Base-by-base conservation (phyloP, 768 basidiomycete genomes). In the Trametes punicea region DNA sequence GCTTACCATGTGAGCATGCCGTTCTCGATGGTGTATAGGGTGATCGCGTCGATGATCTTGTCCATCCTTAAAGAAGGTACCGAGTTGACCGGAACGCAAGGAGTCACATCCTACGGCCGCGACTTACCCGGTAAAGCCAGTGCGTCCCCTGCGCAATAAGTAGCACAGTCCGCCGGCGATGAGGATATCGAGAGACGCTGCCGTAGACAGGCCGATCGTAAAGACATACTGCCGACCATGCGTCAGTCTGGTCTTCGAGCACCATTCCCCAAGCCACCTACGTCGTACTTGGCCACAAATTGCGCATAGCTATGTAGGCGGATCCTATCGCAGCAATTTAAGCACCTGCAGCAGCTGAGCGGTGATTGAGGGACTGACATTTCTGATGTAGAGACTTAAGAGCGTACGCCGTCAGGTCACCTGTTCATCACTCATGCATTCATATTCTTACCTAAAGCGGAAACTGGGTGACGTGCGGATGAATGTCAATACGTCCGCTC, bases 21-120 rank as follows among this genome's bases (percentile, higher is more conserved):
- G 39, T 64, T 68, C 50, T 68, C 63, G 33, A 68, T 55, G 27
- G 67, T 66, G 38, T 66, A 68, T 38, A 66, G 41, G 18, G 62
- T 63, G 23, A 68, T 60, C 6, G 63, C 40, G 41, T 68, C 60
- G 20, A 68, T 53, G 21, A 68, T 58, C 15, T 48, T 34, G 44
- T 68, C 65, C 62, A 66, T 62, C 15, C 67, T 66, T 45, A 15
- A 23, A 3, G 26, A 23, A 3, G 26, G n/a, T 29, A 13, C 29
- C 2, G 10, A 6, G 57, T 2, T 10, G 15, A 4, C 23, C 10
- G 7, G 4, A 10, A 10, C 29, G n/a, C 1, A 45, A n/a, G 2
- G 7, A 21, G 4, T 15, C 4, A 15, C 6, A 25, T 13, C 2
- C 2, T 3, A 21, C 9, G 34, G 9, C 16, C 7, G 30, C 10